A percentile compares a stretch with the other conserved stretches of the same genome.
phyloP scores from a whole-genome alignment of 768 basidiomycete species.

The Tephrocybe sp. region DNA sequence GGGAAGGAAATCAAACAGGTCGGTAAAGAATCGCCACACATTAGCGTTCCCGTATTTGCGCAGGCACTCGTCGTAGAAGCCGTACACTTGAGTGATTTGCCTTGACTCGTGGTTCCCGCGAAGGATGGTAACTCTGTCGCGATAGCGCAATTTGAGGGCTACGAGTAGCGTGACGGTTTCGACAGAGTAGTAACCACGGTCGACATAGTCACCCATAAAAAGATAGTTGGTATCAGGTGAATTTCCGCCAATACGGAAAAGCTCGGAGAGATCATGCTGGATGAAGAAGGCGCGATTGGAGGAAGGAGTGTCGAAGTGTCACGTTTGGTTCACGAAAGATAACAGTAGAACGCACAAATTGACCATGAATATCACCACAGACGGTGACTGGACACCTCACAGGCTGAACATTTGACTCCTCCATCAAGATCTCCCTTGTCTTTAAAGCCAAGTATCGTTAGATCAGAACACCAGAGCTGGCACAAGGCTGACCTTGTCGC shows the following conservation, averaged over 20 bases:
- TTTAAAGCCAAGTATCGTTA: constrained; percentile 30
- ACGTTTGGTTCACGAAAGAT: constrained; percentile 12
- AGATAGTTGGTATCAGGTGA: constrained; percentile 99
- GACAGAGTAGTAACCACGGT: constrained; percentile 98
- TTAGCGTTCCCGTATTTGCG: constrained; percentile 99
- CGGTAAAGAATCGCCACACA: constrained; percentile 99
- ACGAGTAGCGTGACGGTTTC: constrained; percentile 98
- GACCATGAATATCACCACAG: constrained; percentile 99
- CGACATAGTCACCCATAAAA: constrained; percentile 99
- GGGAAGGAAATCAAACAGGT: constrained; percentile 96
- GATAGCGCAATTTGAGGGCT: constrained; percentile 95
- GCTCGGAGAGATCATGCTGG: constrained; percentile 98
- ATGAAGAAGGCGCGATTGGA: constrained; percentile 14
- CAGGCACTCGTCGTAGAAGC: constrained; percentile 99
- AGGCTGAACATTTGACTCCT: constrained; percentile 98
- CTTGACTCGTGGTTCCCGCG: constrained; percentile 98
- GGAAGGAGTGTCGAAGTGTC: constrained; percentile 10
- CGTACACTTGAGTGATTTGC: constrained; percentile 99
- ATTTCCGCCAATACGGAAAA: constrained; percentile 98
- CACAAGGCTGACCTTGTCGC: constrained; percentile 80
- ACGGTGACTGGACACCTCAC: constrained; percentile 99
- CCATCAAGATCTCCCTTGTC: constrained; percentile 98
- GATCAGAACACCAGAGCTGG: constrained; percentile 19
- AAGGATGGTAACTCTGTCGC: constrained; percentile 95
- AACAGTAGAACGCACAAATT: constrained; percentile 79